A percentile compares a stretch with the other conserved stretches of the same genome.
These are phyloP conservation scores for Fusarium heterosporum DNA, from an alignment of 2,329 filamentous ascomycete genomes.

Conservation along the genomic window DNA sequence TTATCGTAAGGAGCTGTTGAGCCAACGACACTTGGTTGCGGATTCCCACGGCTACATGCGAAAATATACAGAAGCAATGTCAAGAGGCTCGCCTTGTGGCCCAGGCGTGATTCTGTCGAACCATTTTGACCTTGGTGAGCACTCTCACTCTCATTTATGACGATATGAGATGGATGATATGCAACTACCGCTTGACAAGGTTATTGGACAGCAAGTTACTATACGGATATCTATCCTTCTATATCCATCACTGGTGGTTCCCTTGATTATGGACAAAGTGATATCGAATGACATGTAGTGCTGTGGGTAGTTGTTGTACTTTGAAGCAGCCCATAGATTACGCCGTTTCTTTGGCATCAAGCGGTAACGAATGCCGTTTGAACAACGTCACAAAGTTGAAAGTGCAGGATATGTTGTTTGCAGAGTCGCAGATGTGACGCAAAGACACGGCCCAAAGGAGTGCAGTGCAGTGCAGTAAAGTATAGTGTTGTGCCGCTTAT, in stretches of 20 bases:
- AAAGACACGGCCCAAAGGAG: slow-evolving; percentile 9
- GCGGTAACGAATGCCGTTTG: neutral
- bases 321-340: neutral
- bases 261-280: neutral
- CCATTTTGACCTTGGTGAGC: neutral
- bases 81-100: slow-evolving; percentile 16
- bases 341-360: slow-evolving; percentile 2
- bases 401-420: slow-evolving; percentile 2
- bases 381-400: slow-evolving; percentile 3
- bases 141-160: neutral
- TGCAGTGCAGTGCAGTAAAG: neutral
- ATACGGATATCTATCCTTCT: neutral
- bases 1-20: neutral
- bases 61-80: slow-evolving; percentile 24
- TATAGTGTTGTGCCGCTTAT: neutral
- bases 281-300: neutral
- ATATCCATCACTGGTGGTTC: neutral
- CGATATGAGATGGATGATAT: neutral
- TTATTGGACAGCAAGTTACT: slow-evolving; percentile 2
- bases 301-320: slow-evolving; percentile 6
- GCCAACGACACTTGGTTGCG: neutral
- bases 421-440: slow-evolving; percentile 2
- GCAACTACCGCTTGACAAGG: neutral
- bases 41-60: neutral
- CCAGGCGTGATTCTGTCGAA: neutral